phyloP scores from a whole-genome alignment of 345 rosid species.

The Lepidium africanum region DNA sequence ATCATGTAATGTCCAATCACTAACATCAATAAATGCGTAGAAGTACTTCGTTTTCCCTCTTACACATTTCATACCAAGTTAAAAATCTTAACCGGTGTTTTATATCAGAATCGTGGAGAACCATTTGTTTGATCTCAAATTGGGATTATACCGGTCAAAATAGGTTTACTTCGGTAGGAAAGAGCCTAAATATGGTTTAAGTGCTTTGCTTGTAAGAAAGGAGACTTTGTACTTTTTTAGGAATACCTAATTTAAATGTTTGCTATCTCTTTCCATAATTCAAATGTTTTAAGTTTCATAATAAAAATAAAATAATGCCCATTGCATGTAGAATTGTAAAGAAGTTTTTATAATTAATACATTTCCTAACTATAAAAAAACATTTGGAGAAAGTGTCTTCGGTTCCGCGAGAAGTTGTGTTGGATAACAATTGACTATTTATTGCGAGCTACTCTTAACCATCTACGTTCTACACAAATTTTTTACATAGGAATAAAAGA shows the following conservation, averaged over 20 bases:
- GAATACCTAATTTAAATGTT: slow-evolving; percentile 14
- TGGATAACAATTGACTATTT: no score
- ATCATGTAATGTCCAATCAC: background rate
- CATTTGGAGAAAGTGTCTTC: no score
- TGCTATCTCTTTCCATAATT: background rate
- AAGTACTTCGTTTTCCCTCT: background rate
- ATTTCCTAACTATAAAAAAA: no score
- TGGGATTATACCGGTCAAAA: background rate
- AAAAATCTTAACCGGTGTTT: background rate
- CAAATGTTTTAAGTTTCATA: no score
- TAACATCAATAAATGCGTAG: background rate
- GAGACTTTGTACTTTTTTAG: slow-evolving; percentile 11
- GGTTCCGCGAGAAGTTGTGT: no score
- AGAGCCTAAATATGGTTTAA: background rate
- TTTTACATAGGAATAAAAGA: no score
- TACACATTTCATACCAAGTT: no score
- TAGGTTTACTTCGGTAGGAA: background rate
- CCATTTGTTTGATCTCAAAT: background rate
- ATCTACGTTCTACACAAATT: no score
- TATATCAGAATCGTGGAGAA: background rate
- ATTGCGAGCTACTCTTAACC: no score
- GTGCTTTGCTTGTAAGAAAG: slow-evolving; percentile 25
- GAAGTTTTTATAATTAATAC: no score
- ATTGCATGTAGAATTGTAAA: no score
- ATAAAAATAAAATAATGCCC: no score